Evolutionary conservation across 2,329 filamentous ascomycete genomes (phyloP).

Genomic region (Ophiostoma piceae): DNA sequence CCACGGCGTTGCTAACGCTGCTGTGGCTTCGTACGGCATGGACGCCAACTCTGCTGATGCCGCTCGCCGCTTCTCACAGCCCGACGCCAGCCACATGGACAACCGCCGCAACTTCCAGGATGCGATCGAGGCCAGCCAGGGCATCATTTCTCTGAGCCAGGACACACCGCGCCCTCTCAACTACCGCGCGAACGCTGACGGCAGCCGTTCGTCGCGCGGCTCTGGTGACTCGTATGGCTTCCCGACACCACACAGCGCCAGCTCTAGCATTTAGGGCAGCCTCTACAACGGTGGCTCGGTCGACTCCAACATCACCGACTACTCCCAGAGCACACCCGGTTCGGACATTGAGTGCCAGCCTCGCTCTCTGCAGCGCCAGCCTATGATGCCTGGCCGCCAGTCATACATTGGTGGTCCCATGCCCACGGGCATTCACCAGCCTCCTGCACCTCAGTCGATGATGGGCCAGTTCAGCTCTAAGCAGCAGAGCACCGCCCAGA

Average conservation of each 20-base stretch:
- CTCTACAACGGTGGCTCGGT: slow-evolving; percentile 64
- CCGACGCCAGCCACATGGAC: slow-evolving; percentile 34
- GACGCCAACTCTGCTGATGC: slow-evolving; percentile 17
- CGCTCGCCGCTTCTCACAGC: slow-evolving; percentile 21
- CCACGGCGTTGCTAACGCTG: slow-evolving; percentile 48
- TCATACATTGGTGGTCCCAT: slow-evolving; percentile 48
- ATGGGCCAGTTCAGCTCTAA: slow-evolving; percentile 99
- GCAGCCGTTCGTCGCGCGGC: slow-evolving; percentile 47
- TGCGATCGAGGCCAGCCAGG: slow-evolving; percentile 84
- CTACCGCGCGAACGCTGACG: slow-evolving; percentile 56
- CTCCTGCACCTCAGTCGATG: slow-evolving; percentile 88
- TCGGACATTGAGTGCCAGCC: slow-evolving; percentile 66
- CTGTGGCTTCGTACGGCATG: slow-evolving; percentile 12
- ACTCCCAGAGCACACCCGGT: slow-evolving; percentile 61
- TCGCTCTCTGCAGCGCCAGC: slow-evolving; percentile 18
- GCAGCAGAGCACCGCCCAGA: slow-evolving; percentile 89
- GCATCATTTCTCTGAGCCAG: slow-evolving; percentile 94
- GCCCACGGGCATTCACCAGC: slow-evolving; percentile 53
- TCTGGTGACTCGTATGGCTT: slow-evolving; percentile 89
- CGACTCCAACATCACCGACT: slow-evolving; percentile 21
- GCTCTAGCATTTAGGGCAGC: slow-evolving; percentile 81
- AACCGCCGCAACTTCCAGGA: slow-evolving; percentile 72
- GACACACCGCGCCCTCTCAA: slow-evolving; percentile 80
- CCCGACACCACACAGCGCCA: slow-evolving; percentile 74
- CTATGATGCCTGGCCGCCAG: slow-evolving; percentile 11